Evolutionary conservation across 176 grass and related monocot genomes (phyloP), one percentile per base, ranked within the genome.

Genomic region (Juncus inflexus): DNA sequence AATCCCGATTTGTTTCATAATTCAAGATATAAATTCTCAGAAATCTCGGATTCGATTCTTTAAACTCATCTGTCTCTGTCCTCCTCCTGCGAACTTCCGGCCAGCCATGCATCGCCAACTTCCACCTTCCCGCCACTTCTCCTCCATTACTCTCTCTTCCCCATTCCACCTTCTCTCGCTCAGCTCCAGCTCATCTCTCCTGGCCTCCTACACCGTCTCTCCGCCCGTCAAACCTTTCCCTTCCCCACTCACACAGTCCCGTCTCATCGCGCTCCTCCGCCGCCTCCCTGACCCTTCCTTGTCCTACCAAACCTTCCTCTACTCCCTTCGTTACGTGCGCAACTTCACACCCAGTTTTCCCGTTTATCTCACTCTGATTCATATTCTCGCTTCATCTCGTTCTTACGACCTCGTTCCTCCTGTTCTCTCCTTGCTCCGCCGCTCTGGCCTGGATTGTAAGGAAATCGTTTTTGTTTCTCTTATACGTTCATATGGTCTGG

Each of bases 381-480:
- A 55, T 60, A 67, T 67, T 60, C 69, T 74, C 77, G 16, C 66
- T 3, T 10, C 19, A 14, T 61, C 43, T 52, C 64, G 67, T 49
- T 50, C 60, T 11, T 72, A 63, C 60, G 35, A 14, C 55, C 85
- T 80, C 69, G 75, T 89, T 0, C 64, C 61, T 0, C 78, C 68
- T 1, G 64, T 86, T 68, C 85, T 86, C 75, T 80, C 76, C 56
- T 13, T 55, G 13, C 90, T 89, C 69, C 79, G 79, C 12, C 64
- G 79, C 3, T 74, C 82, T 9, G 57, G 58, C 37, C 67, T 77
- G 7, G 12, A 47, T 45, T 85, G 80, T 71, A 81, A 73, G 47
- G 85, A 95, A 66, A 60, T 80, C 50, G 57, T 63, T 8, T 86
- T 95, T 72, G 58, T 88, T 9, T 61, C 82, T 39, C 82, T 89